Evolutionary conservation across 345 rosid species (phyloP).

Genomic region (Citrus australasica): DNA sequence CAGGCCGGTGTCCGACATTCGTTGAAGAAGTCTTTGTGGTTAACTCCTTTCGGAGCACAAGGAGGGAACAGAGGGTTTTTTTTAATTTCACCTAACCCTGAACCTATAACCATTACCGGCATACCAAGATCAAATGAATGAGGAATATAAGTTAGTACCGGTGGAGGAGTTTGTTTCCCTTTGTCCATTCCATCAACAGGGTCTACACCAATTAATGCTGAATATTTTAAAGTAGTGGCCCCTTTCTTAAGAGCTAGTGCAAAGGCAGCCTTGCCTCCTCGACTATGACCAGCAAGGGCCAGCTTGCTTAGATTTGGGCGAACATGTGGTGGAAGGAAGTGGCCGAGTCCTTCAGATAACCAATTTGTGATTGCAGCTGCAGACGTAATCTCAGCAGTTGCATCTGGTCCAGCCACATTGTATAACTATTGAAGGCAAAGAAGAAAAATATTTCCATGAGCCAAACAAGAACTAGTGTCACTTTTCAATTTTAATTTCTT

Average conservation of each 20-base stretch:
- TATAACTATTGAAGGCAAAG: constrained; percentile 42
- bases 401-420: constrained; percentile 64
- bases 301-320: constrained; percentile 56
- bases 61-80: constrained; percentile 55
- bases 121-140: constrained; percentile 60
- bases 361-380: constrained; percentile 56
- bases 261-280: constrained; percentile 86
- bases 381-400: constrained; percentile 57
- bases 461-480: background rate
- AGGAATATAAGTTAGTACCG: constrained; percentile 60
- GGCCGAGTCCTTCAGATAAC: constrained; percentile 43
- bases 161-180: constrained; percentile 75
- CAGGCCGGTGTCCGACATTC: constrained; percentile 71
- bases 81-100: constrained; percentile 62
- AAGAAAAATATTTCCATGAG: background rate
- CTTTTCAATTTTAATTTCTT: background rate
- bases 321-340: constrained; percentile 50
- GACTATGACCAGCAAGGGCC: constrained; percentile 78
- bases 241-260: constrained; percentile 52
- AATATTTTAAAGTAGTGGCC: constrained; percentile 39
- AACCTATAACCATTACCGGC: constrained; percentile 67
- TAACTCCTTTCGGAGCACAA: constrained; percentile 77
- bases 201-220: constrained; percentile 75
- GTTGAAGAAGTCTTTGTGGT: constrained; percentile 59
- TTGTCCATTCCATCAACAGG: constrained; percentile 76